Evolutionary conservation across 1,284 basidiomycete genomes (phyloP).

Genomic region (Sphagnurus paluster): DNA sequence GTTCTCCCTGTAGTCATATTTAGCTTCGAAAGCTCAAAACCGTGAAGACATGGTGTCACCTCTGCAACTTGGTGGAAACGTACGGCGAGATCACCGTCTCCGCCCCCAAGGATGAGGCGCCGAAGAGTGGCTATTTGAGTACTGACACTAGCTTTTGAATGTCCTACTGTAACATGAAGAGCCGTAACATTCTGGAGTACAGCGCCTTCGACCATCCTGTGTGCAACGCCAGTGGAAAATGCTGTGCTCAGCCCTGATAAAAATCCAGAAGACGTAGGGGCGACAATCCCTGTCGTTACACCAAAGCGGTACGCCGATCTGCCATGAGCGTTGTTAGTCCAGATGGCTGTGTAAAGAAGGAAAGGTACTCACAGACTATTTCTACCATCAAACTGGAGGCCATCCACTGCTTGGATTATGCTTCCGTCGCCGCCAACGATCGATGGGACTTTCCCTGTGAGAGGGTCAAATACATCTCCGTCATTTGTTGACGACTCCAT

Average conservation of each 20-base stretch:
- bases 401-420: slow-evolving; percentile 70
- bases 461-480: slow-evolving; percentile 55
- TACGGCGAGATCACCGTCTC: slow-evolving; percentile 41
- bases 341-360: not conserved
- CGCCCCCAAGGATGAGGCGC: slow-evolving; percentile 40
- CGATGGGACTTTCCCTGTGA: slow-evolving; percentile 40
- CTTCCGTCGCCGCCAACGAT: slow-evolving; percentile 51
- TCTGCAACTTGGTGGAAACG: slow-evolving; percentile 48
- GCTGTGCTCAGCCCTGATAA: slow-evolving; percentile 66
- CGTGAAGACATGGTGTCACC: slow-evolving; percentile 24
- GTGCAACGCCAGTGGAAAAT: slow-evolving; percentile 63
- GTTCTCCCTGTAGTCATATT: slow-evolving; percentile 32
- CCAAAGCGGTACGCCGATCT: slow-evolving; percentile 68
- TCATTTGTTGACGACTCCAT: slow-evolving; percentile 70
- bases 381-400: slow-evolving; percentile 68
- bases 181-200: slow-evolving; percentile 71
- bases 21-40: not conserved
- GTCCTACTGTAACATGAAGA: slow-evolving; percentile 66
- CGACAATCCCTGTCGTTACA: slow-evolving; percentile 65
- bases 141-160: slow-evolving; percentile 52
- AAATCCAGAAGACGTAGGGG: slow-evolving; percentile 56
- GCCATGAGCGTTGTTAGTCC: slow-evolving; percentile 1
- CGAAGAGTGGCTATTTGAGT: slow-evolving; percentile 75
- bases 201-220: slow-evolving; percentile 66
- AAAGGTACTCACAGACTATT: slow-evolving; percentile 59